Base-by-base conservation (phyloP, 331 rosid species). In the Malus hybrid region DNA sequence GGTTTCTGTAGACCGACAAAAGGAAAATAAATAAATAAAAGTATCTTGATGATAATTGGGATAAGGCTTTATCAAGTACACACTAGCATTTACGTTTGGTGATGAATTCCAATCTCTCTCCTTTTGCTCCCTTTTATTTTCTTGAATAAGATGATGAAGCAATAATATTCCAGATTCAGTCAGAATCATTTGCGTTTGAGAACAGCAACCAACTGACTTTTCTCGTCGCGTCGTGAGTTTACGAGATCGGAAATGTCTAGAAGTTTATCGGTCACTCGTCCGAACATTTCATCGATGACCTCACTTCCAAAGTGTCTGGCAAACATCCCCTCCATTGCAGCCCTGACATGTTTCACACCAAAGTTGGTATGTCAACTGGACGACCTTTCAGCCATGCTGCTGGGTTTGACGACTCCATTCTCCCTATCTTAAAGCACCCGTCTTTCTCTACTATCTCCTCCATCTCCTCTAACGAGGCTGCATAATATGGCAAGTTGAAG, bases 401-500 rank as follows among this genome's bases (percentile, higher is more conserved):
- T 63, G 93, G 87, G 39, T 75, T 62, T 20, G 86, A 57, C 2
- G 79, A 63, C 63, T 88, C 85, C 81, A 83, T 65, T 81, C 84
- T 56, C 42, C 84, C 89, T 15, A 86, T 79, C 74, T 28, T 75
- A 53, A 86, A 86, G 10, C 30, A 6, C 7, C 93, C 86, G 67
- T 86, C 82, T 80, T 10, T 58, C 72, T 86, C 80, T 42, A 88
- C 56, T 46, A 88, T 4, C 63, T 33, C 66, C 29, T 6, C 66
- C 78, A 88, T 81, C 63, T 86, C 89, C 57, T 85, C 86, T 9
- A 82, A 87, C 8, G 77, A 55, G 9, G 86, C 84, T 11, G 85
- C 72, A 33, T 88, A 88, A 55, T 62, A n/a, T 4, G 90, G 90
- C 79, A 86, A 39, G 57, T 88, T 88, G 80, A 88, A 88, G 11